Base-by-base conservation (phyloP, 2,329 filamentous ascomycete species). In the Sporothrix curviconia region DNA sequence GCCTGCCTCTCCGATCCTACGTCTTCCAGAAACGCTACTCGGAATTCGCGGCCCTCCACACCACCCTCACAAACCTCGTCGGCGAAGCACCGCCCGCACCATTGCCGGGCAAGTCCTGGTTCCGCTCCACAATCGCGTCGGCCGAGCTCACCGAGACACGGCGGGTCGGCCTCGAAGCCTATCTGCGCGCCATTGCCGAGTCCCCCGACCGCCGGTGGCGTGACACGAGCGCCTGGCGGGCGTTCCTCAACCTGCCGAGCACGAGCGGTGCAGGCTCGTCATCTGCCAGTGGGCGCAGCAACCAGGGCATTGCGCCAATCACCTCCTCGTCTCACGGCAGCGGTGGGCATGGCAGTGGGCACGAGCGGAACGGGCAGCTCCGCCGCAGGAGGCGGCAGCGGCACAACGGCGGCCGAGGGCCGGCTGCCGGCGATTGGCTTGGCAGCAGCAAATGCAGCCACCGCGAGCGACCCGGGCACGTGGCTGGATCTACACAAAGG, bases 21-120 rank as follows among this genome's bases (percentile, higher is more conserved):
- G 85, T 87, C 62, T 78, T 91, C 5, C 83, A 85, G 66, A 92
- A 92, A 72, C 87, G 89, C 65, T 95, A 92, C 76, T 90, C 85
- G 55, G 89, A 94, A 68, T 94, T 94, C 67, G 75, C 76, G 56
- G 70, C 77, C 47, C 82, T 95, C 15, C 83, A 94, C 72, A 70
- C 75, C 30, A 72, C 79, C 4, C 78, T 95, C 8, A 76, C 77
- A 19, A 73, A 78, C 40, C 75, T 83, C 51, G 80, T 85, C 57
- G 83, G 84, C 64, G 67, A 75, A 22, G 70, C 86, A 19, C 88
- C 89, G 7, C 89, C 89, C 0, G 75, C 76, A 1, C 74, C 86
- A 0, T 76, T 92, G 2, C 89, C 89, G 0, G 74, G 74, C 14
- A 94, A 94, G 69, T 84, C 85, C 47, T 94, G 88, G 88, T 82